Conservation (phyloP, 2,329 filamentous ascomycete species). For the Penicillium sp. region DNA sequence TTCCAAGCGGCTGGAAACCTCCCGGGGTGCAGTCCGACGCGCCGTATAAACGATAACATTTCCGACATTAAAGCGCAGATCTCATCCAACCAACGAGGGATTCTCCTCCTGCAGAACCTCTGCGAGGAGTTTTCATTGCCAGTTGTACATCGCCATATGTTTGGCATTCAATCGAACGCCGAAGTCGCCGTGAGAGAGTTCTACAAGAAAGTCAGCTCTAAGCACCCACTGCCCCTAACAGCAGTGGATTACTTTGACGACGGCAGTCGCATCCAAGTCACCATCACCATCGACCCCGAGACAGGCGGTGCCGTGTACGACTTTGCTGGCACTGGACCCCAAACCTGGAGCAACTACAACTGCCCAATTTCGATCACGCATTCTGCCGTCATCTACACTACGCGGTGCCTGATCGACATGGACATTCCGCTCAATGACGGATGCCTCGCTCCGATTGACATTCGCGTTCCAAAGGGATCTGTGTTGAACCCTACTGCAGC, state of each 20-base stretch:
- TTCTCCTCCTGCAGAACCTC: neutral
- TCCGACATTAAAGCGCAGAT: constrained; percentile 87
- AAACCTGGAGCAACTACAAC: constrained; percentile 81
- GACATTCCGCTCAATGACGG: constrained; percentile 89
- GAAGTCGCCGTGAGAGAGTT: constrained; percentile 75
- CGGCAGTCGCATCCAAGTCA: constrained; percentile 75
- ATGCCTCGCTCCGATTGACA: constrained; percentile 75
- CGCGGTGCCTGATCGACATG: constrained; percentile 77
- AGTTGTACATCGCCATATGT: constrained; percentile 83
- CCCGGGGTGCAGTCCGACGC: constrained; percentile 76
- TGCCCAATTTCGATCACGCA: constrained; percentile 82
- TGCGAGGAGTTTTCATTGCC: constrained; percentile 68
- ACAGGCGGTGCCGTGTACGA: constrained; percentile 81
- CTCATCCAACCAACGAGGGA: constrained; percentile 84
- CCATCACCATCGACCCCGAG: constrained; percentile 73
- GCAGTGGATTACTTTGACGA: constrained; percentile 82
- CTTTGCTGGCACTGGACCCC: constrained; percentile 76
- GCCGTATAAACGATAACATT: constrained; percentile 80
- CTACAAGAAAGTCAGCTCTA: constrained; percentile 72
- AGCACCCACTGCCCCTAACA: constrained; percentile 44
- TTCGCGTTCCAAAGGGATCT: constrained; percentile 69
- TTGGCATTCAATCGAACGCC: constrained; percentile 78
- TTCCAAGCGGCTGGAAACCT: constrained; percentile 76
- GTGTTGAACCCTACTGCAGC: constrained; percentile 76
- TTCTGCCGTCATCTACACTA: constrained; percentile 82